Conservation (phyloP, 306 rosid species). For the Quercus robur region DNA sequence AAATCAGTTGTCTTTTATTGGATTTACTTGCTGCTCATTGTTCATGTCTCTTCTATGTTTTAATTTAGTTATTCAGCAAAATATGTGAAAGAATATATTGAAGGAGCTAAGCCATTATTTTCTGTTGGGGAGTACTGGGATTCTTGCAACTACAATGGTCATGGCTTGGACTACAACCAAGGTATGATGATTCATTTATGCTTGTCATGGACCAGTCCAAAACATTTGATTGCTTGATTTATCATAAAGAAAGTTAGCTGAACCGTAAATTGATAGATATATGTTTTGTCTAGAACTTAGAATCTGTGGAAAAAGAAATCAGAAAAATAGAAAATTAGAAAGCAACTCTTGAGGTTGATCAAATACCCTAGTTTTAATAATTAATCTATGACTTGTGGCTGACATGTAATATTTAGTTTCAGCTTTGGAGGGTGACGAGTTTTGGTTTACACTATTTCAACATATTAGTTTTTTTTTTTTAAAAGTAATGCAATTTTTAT, state of each 20-base stretch:
- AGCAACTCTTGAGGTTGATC: not conserved
- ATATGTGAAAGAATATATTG: slow-evolving; percentile 79
- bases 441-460: not conserved
- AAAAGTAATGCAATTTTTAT: no score
- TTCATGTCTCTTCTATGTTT: slow-evolving; percentile 14
- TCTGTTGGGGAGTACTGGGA: slow-evolving; percentile 90
- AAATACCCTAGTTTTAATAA: not conserved
- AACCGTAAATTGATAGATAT: not conserved
- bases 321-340: not conserved
- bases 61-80: slow-evolving; percentile 66
- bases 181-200: slow-evolving; percentile 37
- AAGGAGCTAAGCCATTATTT: slow-evolving; percentile 79
- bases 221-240: not conserved
- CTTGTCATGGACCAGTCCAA: not conserved
- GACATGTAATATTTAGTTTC: not conserved
- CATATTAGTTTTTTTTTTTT: not conserved
- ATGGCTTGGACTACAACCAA: slow-evolving; percentile 79
- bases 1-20: not conserved
- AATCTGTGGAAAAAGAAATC: not conserved
- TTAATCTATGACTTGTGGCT: not conserved
- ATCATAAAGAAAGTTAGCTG: not conserved
- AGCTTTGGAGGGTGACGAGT: not conserved
- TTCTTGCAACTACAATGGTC: slow-evolving; percentile 73
- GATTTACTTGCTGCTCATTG: not conserved
- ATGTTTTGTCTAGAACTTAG: not conserved